Base-by-base conservation (phyloP, 2,329 filamentous ascomycete species). In the Diaporthe australafricana region DNA sequence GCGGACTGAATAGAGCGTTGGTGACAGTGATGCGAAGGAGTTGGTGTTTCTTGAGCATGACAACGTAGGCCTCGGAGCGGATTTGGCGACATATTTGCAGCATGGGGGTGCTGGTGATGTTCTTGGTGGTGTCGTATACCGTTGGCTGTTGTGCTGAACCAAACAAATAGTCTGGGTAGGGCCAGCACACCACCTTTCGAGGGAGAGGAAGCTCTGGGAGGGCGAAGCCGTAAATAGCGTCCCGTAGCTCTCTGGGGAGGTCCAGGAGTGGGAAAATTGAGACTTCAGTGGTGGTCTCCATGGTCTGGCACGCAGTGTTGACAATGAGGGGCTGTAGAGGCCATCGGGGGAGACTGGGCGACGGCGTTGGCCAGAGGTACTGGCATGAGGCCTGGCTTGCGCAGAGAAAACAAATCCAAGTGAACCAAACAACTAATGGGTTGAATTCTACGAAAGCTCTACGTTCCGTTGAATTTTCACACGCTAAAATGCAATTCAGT, bases 41-140 rank as follows among this genome's bases (percentile, higher is more conserved):
- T n/a, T 50, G 30, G 8, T 65, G 60, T 27, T 38, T 65, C 45
- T 50, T 50, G n/a, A 65, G n/a, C 60, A 65, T 65, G 12, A 50
- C 42, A 0, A 32, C 20, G 9, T 50, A 50, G 8, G 60, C 60
- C 5, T 65, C 60, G 16, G n/a, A 14, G 3, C 60, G 45, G 2
- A 14, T 27, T 7, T 38, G 60, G 45, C 45, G 60, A 42, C 30
- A 65, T 9, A 8, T 38, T 38, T 16, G 30, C 4, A 65, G n/a
- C n/a, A 65, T 50, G 1, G 60, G 1, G 2, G 14, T 35, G 2
- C 38, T n/a, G 0, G n/a, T 25, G 45, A 65, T 50, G 45, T 65
- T 38, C 30, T 38, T 38, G 20, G 27, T 38, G 14, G 30, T 38
- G 2, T 65, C 45, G 45, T 65, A 65, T 20, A 5, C 45, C 1